Conservation (phyloP, 164 flowering plant species). For the Aristolochia contorta region DNA sequence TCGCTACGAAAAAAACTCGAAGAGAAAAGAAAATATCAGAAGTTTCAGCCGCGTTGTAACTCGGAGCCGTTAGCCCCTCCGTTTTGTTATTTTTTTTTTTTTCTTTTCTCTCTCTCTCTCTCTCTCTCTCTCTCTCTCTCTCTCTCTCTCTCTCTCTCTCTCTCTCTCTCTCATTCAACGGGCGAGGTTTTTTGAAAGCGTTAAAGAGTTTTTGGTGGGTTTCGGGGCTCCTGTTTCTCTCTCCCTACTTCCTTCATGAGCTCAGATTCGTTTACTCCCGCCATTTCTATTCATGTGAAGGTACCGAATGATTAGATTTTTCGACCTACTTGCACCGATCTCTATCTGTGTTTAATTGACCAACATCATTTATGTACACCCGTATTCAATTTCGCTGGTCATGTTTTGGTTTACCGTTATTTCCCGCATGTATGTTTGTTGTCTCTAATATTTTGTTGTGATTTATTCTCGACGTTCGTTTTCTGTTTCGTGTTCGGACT, state of each 20-base stretch:
- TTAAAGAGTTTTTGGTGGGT: slow-evolving; percentile 10
- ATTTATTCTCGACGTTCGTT: not conserved
- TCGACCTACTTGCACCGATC: slow-evolving; percentile 3
- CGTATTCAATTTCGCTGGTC: not conserved
- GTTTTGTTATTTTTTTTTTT: slow-evolving; percentile 14
- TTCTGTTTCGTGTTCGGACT: slow-evolving; percentile 15
- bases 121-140: slow-evolving; percentile 15
- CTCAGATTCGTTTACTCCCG: slow-evolving; percentile 28
- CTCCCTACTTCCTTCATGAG: slow-evolving; percentile 13
- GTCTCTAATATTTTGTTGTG: not conserved
- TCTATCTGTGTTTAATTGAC: slow-evolving; percentile 4
- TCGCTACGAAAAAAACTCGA: not conserved
- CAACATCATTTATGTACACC: not conserved
- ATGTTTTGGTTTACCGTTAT: not conserved
- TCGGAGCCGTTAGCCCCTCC: slow-evolving; percentile 46
- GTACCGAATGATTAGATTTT: slow-evolving; percentile 9
- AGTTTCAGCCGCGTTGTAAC: slow-evolving; percentile 18
- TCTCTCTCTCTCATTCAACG: slow-evolving; percentile 46
- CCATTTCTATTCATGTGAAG: slow-evolving; percentile 22
- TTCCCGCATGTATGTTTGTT: not conserved
- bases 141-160: slow-evolving; percentile 14
- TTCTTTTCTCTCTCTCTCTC: slow-evolving; percentile 20
- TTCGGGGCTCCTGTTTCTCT: slow-evolving; percentile 10
- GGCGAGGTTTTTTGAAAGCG: slow-evolving; percentile 36
- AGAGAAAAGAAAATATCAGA: not conserved